phyloP scores from a whole-genome alignment of 352 stramenopile species.

The Pythium guiyangense region DNA sequence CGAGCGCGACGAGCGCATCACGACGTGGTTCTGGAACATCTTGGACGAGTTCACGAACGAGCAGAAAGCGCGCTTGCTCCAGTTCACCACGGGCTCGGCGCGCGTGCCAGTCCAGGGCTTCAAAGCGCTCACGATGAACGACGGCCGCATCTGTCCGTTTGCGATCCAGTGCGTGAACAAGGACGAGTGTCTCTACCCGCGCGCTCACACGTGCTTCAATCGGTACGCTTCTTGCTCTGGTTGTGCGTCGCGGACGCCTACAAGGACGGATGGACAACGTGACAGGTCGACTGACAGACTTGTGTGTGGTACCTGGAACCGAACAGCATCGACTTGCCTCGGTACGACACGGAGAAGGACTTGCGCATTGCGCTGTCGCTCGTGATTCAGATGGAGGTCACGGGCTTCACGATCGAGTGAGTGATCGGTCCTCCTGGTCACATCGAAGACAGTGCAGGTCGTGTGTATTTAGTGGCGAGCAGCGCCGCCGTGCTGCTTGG shows the following conservation, averaged over 20 bases:
- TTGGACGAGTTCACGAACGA: conserved; percentile 92
- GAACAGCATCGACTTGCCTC: conserved; percentile 67
- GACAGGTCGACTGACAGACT: background rate
- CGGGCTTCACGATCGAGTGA: conserved; percentile 83
- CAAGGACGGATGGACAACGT: background rate
- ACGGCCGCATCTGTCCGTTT: conserved; percentile 84
- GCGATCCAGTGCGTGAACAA: conserved; percentile 81
- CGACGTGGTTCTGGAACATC: conserved; percentile 98
- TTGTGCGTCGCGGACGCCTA: no score
- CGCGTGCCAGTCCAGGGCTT: conserved; percentile 91
- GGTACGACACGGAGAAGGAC: conserved; percentile 74
- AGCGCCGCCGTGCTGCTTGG: no score
- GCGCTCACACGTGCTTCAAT: conserved; percentile 86
- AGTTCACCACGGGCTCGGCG: conserved; percentile 97
- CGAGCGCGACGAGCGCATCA: conserved; percentile 84
- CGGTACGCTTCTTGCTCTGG: conserved; percentile 40
- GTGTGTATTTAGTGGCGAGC: no score
- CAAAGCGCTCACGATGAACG: conserved; percentile 86
- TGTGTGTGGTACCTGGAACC: no score
- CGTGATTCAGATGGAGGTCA: conserved; percentile 87
- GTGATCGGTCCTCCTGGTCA: background rate
- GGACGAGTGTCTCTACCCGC: conserved; percentile 78
- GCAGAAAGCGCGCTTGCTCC: conserved; percentile 94
- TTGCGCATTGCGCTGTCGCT: conserved; percentile 73
- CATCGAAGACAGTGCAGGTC: no score